phyloP scores from a whole-genome alignment of 1,284 basidiomycete genomes.

The Schizopora paradoxa region DNA sequence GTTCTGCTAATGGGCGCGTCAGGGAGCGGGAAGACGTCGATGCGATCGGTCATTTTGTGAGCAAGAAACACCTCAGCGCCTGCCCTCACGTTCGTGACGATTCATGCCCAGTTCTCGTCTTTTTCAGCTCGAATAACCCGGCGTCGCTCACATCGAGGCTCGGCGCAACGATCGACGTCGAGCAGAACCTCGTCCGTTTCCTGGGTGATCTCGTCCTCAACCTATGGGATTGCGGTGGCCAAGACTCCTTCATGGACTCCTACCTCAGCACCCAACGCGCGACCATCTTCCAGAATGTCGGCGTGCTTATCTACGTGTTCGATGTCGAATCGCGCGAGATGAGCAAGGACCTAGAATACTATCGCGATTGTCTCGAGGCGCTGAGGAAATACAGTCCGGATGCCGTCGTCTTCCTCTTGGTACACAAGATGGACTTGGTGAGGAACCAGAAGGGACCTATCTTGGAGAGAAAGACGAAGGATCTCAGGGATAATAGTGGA shows the following conservation, averaged over 20 bases:
- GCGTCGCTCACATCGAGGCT: slow-evolving; percentile 88
- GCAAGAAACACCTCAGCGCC: slow-evolving; percentile 28
- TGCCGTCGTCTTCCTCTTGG: slow-evolving; percentile 83
- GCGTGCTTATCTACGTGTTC: slow-evolving; percentile 97
- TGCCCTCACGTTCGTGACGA: neutral
- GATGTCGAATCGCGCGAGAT: slow-evolving; percentile 80
- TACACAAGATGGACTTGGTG: slow-evolving; percentile 96
- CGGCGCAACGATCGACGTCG: slow-evolving; percentile 96
- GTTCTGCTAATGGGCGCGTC: slow-evolving; percentile 95
- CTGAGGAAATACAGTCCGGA: slow-evolving; percentile 73
- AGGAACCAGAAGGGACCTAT: slow-evolving; percentile 52
- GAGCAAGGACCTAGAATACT: slow-evolving; percentile 81
- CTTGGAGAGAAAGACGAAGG: slow-evolving; percentile 65
- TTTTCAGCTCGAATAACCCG: slow-evolving; percentile 82
- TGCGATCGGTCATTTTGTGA: slow-evolving; percentile 98
- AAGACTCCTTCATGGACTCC: slow-evolving; percentile 96
- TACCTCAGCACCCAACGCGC: slow-evolving; percentile 88
- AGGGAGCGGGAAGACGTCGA: slow-evolving; percentile 89
- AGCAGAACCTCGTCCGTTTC: slow-evolving; percentile 96
- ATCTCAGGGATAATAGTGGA: slow-evolving; percentile 62
- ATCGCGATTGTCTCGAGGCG: slow-evolving; percentile 79
- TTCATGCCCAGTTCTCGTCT: slow-evolving; percentile 13
- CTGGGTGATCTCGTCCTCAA: slow-evolving; percentile 91
- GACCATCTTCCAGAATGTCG: slow-evolving; percentile 93
- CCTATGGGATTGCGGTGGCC: slow-evolving; percentile 98